Conservation (phyloP, 1,284 basidiomycete genomes). For the Kalmanozyma brasiliensis region DNA sequence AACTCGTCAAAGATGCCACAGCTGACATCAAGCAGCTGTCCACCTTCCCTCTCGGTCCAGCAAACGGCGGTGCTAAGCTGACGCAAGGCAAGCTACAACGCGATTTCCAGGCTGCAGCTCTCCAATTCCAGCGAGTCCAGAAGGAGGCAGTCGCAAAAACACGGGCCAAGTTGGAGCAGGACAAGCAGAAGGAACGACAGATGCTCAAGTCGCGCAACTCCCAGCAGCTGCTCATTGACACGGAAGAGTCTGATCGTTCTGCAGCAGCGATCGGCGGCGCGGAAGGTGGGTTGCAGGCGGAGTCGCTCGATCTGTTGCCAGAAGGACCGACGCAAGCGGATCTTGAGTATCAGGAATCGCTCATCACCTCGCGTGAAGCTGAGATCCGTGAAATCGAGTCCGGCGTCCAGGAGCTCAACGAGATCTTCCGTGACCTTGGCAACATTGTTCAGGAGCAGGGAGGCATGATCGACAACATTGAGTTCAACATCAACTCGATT, state of each 20-base stretch:
- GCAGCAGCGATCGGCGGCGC: not conserved
- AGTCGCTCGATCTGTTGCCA: conserved; percentile 21
- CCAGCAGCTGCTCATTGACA: conserved; percentile 58
- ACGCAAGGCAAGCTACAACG: conserved; percentile 87
- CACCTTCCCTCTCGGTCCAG: conserved; percentile 14
- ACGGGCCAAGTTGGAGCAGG: conserved; percentile 85
- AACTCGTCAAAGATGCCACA: conserved; percentile 91
- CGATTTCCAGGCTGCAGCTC: conserved; percentile 88
- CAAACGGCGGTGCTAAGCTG: conserved; percentile 53
- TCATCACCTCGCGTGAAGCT: conserved; percentile 92
- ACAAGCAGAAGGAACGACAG: conserved; percentile 79
- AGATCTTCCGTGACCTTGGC: conserved; percentile 96
- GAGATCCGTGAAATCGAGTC: conserved; percentile 97
- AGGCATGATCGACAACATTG: conserved; percentile 95
- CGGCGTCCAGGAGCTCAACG: conserved; percentile 94
- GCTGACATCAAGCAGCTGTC: conserved; percentile 83
- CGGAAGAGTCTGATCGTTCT: conserved; percentile 17
- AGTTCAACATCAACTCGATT: conserved; percentile 89
- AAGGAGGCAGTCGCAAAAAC: conserved; percentile 83
- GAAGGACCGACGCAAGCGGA: conserved; percentile 76
- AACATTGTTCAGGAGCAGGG: conserved; percentile 95
- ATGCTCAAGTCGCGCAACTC: conserved; percentile 70
- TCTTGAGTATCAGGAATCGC: conserved; percentile 92
- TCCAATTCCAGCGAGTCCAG: conserved; percentile 90
- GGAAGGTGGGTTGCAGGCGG: conserved; percentile 14